A percentile compares a stretch with the other conserved stretches of the same genome.
phyloP scores from a whole-genome alignment of 176 grass and related monocot genomes.

The Hordeum marinum region DNA sequence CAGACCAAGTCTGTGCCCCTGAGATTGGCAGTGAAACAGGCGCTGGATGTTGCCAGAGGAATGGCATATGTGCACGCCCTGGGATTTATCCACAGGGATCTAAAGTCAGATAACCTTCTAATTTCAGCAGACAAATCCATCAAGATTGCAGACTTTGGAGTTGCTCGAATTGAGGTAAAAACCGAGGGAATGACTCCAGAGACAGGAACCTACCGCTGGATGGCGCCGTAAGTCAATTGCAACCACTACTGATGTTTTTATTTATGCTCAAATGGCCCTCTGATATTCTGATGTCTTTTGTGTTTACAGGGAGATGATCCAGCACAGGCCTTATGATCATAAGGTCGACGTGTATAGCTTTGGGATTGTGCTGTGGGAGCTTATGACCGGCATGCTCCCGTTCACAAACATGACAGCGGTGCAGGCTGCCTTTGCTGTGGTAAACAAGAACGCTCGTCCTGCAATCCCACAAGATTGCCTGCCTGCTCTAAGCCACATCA shows the following conservation, averaged over 20 bases:
- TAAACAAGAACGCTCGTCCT: slow-evolving; percentile 53
- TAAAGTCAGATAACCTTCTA: slow-evolving; percentile 77
- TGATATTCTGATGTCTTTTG: neutral
- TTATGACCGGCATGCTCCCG: slow-evolving; percentile 62
- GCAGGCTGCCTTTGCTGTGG: slow-evolving; percentile 73
- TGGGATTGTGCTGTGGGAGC: slow-evolving; percentile 77
- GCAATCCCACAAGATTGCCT: slow-evolving; percentile 54
- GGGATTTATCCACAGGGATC: slow-evolving; percentile 66
- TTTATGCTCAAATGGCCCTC: neutral
- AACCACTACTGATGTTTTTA: neutral
- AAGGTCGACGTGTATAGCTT: slow-evolving; percentile 86
- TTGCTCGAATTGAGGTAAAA: slow-evolving; percentile 73
- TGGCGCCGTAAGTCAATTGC: slow-evolving; percentile 69
- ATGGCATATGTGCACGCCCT: slow-evolving; percentile 68
- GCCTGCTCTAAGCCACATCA: slow-evolving; percentile 51
- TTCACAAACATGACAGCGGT: slow-evolving; percentile 83
- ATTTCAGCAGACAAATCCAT: slow-evolving; percentile 75
- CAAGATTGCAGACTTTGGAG: slow-evolving; percentile 85
- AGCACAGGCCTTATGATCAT: slow-evolving; percentile 76
- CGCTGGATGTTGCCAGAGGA: slow-evolving; percentile 61
- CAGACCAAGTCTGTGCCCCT: slow-evolving; percentile 62
- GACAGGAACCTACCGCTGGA: slow-evolving; percentile 81
- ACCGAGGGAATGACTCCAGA: slow-evolving; percentile 80
- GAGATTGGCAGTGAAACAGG: slow-evolving; percentile 57
- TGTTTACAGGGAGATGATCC: slow-evolving; percentile 69